Evolutionary conservation across 768 basidiomycete genomes (phyloP).

Genomic region (Tylopilus sp.): DNA sequence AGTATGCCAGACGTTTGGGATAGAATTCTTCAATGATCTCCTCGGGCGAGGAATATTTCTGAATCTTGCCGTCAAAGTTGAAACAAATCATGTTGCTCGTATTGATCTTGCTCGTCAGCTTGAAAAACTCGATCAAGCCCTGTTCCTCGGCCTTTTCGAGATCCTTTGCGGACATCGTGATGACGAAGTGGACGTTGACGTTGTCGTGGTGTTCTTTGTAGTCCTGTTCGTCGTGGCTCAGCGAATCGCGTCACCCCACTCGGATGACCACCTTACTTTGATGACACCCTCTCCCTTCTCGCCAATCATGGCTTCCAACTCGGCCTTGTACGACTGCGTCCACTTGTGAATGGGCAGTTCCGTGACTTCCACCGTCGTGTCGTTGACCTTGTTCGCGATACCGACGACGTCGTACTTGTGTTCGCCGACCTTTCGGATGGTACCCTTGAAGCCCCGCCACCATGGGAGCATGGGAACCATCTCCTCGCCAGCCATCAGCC

Average conservation of each 20-base stretch:
- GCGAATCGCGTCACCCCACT: background rate
- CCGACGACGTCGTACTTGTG: constrained; percentile 86
- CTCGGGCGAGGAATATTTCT: constrained; percentile 85
- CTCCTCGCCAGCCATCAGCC: constrained; percentile 84
- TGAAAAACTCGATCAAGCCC: constrained; percentile 90
- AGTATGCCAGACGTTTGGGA: constrained; percentile 80
- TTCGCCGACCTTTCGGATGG: constrained; percentile 75
- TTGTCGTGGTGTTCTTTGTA: constrained; percentile 98
- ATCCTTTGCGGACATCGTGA: constrained; percentile 76
- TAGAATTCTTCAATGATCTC: constrained; percentile 94
- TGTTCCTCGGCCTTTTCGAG: constrained; percentile 87
- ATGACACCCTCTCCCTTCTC: constrained; percentile 79
- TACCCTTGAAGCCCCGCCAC: constrained; percentile 95
- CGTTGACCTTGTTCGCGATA: constrained; percentile 68
- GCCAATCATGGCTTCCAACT: constrained; percentile 84
- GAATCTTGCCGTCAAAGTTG: constrained; percentile 94
- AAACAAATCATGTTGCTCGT: constrained; percentile 99
- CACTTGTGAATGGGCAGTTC: constrained; percentile 94
- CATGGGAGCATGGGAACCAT: constrained; percentile 87
- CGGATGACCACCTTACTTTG: constrained; percentile 52
- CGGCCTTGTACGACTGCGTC: constrained; percentile 91
- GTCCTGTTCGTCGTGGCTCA: constrained; percentile 52
- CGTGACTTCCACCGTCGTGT: constrained; percentile 90
- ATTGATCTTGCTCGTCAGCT: constrained; percentile 76
- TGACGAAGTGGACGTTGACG: constrained; percentile 81